A percentile compares a stretch with the other conserved stretches of the same genome.
Conservation (phyloP, 768 basidiomycete genomes). For the Russula virescens region DNA sequence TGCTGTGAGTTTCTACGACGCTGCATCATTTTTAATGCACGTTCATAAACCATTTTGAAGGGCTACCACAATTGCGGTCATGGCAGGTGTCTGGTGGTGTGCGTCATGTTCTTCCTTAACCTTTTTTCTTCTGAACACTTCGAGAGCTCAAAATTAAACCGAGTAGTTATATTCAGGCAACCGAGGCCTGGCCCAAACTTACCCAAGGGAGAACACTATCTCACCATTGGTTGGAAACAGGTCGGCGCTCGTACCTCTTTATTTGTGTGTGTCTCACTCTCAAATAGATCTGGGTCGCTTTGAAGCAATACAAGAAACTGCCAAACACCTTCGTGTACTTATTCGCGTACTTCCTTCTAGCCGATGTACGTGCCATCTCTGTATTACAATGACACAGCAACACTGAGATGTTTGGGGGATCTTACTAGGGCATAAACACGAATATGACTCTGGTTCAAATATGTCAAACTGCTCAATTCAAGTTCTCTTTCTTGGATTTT, state of each 20-base stretch:
- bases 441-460: conserved; percentile 69
- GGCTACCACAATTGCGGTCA: conserved; percentile 69
- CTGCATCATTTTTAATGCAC: not conserved
- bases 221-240: conserved; percentile 79
- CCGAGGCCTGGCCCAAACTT: too few species aligned
- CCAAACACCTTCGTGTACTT: too few species aligned
- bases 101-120: conserved; percentile 28
- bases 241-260: too few species aligned
- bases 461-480: conserved; percentile 75
- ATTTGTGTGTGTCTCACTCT: too few species aligned
- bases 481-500: conserved; percentile 73
- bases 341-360: too few species aligned
- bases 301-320: too few species aligned
- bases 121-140: too few species aligned
- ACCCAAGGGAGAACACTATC: conserved; percentile 67
- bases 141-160: too few species aligned
- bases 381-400: not conserved
- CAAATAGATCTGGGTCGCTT: too few species aligned
- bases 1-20: conserved; percentile 41
- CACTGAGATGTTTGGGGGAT: not conserved
- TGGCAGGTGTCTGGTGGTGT: conserved; percentile 45
- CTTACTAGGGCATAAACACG: conserved; percentile 75
- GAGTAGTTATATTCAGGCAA: conserved; percentile 25
- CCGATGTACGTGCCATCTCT: conserved; percentile 34
- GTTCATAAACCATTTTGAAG: conserved; percentile 26